A percentile compares a stretch with the other conserved stretches of the same genome.
Conservation (phyloP, 2,329 filamentous ascomycete genomes). For the Aureobasidium sp. region DNA sequence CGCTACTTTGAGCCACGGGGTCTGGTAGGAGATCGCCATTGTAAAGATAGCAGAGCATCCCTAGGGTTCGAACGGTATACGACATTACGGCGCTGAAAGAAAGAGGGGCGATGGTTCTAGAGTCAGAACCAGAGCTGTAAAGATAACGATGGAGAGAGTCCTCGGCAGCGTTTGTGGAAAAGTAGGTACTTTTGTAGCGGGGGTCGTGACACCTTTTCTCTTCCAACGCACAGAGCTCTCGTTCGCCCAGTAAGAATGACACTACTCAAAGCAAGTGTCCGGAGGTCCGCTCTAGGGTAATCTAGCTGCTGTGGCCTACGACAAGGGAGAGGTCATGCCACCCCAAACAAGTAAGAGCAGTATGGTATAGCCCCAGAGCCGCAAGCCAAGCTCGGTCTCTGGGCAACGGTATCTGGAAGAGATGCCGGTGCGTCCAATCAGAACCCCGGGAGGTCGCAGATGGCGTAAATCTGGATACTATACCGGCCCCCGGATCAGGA, state of each 20-base stretch:
- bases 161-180: background rate
- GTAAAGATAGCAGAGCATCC: background rate
- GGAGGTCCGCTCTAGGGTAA: background rate
- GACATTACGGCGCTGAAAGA: too few relatives aligned
- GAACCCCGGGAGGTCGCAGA: background rate
- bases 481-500: conserved; percentile 5
- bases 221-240: background rate
- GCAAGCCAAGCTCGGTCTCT: conserved; percentile 5
- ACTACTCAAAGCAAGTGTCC: background rate
- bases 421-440: conserved; percentile 3
- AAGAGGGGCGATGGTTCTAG: background rate
- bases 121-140: background rate
- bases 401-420: conserved; percentile 3
- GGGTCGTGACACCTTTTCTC: background rate
- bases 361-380: background rate
- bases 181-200: too few relatives aligned
- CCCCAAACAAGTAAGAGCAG: background rate
- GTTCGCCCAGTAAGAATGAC: background rate
- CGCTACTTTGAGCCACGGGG: background rate
- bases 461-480: conserved; percentile 5
- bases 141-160: background rate
- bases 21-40: background rate
- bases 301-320: background rate
- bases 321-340: background rate
- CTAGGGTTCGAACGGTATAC: background rate